Base-by-base conservation (phyloP, 1,139 yeast genomes). In the Nakaseomyces delphensis region DNA sequence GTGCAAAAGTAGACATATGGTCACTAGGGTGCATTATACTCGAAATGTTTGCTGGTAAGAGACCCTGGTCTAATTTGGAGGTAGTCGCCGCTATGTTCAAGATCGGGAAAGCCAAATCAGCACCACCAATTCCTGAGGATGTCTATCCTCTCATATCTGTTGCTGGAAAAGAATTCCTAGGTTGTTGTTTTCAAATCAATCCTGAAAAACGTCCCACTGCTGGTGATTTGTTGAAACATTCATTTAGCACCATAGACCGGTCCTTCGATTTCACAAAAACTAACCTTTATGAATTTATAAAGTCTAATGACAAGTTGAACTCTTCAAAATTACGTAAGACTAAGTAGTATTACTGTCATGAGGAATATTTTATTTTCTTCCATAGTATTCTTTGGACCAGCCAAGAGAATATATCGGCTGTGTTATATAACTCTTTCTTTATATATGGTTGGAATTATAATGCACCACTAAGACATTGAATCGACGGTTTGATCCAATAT, bases 81-180 rank as follows among this genome's bases (percentile, higher is more conserved):
- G 85, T 80, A 21, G 82, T 81, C 7, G 82, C 86, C 50, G 91
- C 89, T 1, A 78, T 83, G 74, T 77, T 70, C 49, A 68, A 72
- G 51, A 72, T 82, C 66, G 74, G 97, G 68, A 64, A 83, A 62
- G 67, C 85, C 64, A 55, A 82, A 77, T 62, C 77, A 71, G 94
- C 96, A 0, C 98, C 98, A 2, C 98, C 98, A 0, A 87, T 93
- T 43, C 95, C 96, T 0, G 87, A 82, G 18, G 96, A 87, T 49
- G 82, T 93, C 1, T 63, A 71, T 36, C 77, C 78, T 7, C 64
- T 68, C 51, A 78, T 87, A 42, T 76, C 87, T 3, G 56, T 57
- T 3, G 74, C 67, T 8, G 96, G 95, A 1, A 74, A 76, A 44
- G 73, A 73, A 36, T 91, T 91, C 50, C 66, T 93, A 45, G 79